A percentile compares a stretch with the other conserved stretches of the same genome.
phyloP scores from a whole-genome alignment of 192 early-diverging fungal genomes.

The Dissophora globulifera region DNA sequence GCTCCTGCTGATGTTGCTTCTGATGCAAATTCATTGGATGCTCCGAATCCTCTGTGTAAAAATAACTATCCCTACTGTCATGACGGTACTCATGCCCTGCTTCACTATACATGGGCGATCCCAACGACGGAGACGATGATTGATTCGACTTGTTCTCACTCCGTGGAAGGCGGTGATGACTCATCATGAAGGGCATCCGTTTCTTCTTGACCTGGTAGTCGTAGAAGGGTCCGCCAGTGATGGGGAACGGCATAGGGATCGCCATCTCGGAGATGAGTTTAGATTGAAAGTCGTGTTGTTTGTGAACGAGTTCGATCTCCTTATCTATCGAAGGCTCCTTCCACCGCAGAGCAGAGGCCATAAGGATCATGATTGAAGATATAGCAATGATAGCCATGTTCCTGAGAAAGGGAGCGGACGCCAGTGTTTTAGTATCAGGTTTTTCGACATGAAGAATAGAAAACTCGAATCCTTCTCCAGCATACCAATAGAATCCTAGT shows the following conservation, averaged over 20 bases:
- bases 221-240: conserved; percentile 38
- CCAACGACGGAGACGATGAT: background rate
- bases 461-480: too few species aligned
- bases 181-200: conserved; percentile 31
- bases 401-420: conserved; percentile 30
- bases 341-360: conserved; percentile 56
- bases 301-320: conserved; percentile 34
- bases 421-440: too few species aligned
- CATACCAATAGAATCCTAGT: conserved; percentile 58
- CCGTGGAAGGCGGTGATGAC: conserved; percentile 5
- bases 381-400: conserved; percentile 63
- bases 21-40: conserved; percentile 1
- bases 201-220: conserved; percentile 43
- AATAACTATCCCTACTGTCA: background rate
- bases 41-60: background rate
- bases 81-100: conserved; percentile 16
- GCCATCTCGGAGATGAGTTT: conserved; percentile 46
- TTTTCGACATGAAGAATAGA: too few species aligned
- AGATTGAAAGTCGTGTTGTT: conserved; percentile 47
- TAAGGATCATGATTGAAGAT: conserved; percentile 53
- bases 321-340: conserved; percentile 43
- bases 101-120: conserved; percentile 8
- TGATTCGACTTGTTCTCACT: background rate
- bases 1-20: background rate
- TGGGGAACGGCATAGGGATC: conserved; percentile 42